Conservation (phyloP, 129 eudicot species). For the sunflower (Helianthus annuus) region HanXRQr2.0-SUNRISE NC_035441.2:3087639-3088138, state of each 20-base stretch:
- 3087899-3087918: conserved; percentile 69
- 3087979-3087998: conserved; percentile 33
- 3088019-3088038: conserved; percentile 60
- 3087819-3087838: conserved; percentile 85
- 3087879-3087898: conserved; percentile 79
- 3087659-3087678: conserved; percentile 62
- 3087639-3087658: conserved; percentile 62
- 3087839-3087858: conserved; percentile 90
- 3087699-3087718: conserved; percentile 84
- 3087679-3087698: conserved; percentile 61
- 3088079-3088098: conserved; percentile 52
- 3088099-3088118: conserved; percentile 56
- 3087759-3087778: conserved; percentile 57
- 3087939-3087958: conserved; percentile 41
- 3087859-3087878: conserved; percentile 86
- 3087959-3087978: conserved; percentile 24
- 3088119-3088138: conserved; percentile 70
- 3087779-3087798: conserved; percentile 83
- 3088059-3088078: conserved; percentile 94
- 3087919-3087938: conserved; percentile 93
- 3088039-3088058: conserved; percentile 56
- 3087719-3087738: conserved; percentile 82
- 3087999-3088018: conserved; percentile 45
- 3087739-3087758: conserved; percentile 75
- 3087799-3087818: conserved; percentile 83